Evolutionary conservation across 2,329 filamentous ascomycete genomes (phyloP), one percentile per base, ranked within the genome.

Genomic region (Apiospora phragmitis): DNA sequence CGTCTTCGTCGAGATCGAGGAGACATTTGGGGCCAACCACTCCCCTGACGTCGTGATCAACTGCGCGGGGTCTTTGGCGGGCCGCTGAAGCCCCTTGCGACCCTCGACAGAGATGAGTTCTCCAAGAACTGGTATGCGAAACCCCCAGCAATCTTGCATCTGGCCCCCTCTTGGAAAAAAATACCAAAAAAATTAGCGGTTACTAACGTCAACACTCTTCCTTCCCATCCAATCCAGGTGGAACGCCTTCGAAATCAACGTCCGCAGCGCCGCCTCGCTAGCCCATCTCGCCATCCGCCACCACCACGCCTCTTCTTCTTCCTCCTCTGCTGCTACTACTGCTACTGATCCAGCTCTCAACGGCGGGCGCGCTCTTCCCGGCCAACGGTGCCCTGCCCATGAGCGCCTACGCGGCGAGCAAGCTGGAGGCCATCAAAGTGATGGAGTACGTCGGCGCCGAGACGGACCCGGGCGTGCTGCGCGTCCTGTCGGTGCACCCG

Each of bases 321-420:
- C 70, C 14, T 26, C 66, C n/a, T 55, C 68, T 4, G 68, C 72
- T n/a, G n/a, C n/a, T n/a, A n/a, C 14, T 11, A 70, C 72, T n/a
- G 5, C 41, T 73, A 4, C n/a, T 74, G 47, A 51, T 51, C 11
- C 70, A 74, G 55, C 70, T 75, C 41, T 70, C 72, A 3, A 74
- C 73, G 14, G 73, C 73, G 38, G 73, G 72, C 29, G 72, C 69
- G 1, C 68, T 73, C 21, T 74, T 76, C 70, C 81, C 81, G 9
- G 76, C 80, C 21, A 76, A 78, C 29, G 76, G 80, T 18, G 76
- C 79, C n/a, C 70, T 82, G 8, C 81, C 81, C 21, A 81, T 83
- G 80, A 72, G 81, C 9, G 81, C 78, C n/a, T 82, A 81, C 69
- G 82, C 80, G 2, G 80, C 72, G 11, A 75, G 75, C 55, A 75